Evolutionary conservation across 176 grass and related monocot species (phyloP), one percentile per base, ranked within the genome.

Genomic region (Guadua angustifolia): DNA sequence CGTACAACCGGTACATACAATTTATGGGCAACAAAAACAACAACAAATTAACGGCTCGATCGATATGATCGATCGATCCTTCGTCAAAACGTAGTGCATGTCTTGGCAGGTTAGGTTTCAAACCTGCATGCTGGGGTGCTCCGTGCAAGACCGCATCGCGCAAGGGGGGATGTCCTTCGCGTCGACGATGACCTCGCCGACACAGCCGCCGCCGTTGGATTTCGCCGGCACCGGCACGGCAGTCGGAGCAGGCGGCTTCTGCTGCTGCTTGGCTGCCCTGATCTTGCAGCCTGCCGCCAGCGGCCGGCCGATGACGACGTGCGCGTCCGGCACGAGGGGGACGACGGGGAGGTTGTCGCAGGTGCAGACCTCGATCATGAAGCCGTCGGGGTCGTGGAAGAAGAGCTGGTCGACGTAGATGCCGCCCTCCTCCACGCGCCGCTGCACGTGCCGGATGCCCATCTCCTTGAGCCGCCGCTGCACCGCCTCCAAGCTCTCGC

Each of bases 341-440:
- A 97, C 61, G 32, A 94, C 53, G 29, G 94, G 94, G 42, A 97
- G 79, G 73, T 92, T 94, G 71, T 97, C 92, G 65, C 94, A 97
- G 46, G 91, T 92, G 90, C 94, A 97, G 69, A 97, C 83, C 83
- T 97, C 94, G 81, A 97, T 82, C 94, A 97, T 97, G 88, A 92
- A 94, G 43, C 94, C 90, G 66, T 97, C 94, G n/a, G 94, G 94
- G 62, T 97, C 94, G 71, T 97, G 94, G 88, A 97, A 97, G 88
- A 97, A 97, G 83, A 97, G 44, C 84, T 97, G 94, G 75, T 94
- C 94, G 3, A 97, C 92, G 55, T 65, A 63, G 70, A 97, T 85
- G 17, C 92, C 89, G 21, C 88, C 90, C 35, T 97, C 94, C 79
- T 90, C 92, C 24, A 97, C 94, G 0, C 79, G 66, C 14, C 69